Percentiles rank a stretch among this genome's conserved stretches.
phyloP scores from a whole-genome alignment of 2,329 filamentous ascomycete genomes.

The Epichloe coenophiala region DNA sequence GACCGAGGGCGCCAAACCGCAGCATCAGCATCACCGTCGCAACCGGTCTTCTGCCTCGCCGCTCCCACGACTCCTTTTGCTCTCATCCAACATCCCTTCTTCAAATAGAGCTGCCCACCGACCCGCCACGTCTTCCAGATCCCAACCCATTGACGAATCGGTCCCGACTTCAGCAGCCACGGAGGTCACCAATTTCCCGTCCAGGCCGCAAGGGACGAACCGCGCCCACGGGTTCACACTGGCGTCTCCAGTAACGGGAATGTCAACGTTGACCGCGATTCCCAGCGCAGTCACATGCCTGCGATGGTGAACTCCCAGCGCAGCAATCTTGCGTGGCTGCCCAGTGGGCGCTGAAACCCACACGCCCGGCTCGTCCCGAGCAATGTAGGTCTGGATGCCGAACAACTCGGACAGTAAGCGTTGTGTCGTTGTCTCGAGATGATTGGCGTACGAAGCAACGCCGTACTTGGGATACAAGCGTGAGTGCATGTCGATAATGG shows the following conservation, averaged over 20 bases:
- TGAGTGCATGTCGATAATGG: conserved; percentile 66
- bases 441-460: conserved; percentile 61
- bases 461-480: conserved; percentile 42
- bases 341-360: conserved; percentile 41
- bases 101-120: conserved; percentile 24
- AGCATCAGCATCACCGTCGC: not conserved
- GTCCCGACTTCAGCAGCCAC: conserved; percentile 39
- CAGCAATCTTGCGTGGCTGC: conserved; percentile 61
- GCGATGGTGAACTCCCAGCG: conserved; percentile 81
- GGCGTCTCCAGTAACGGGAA: conserved; percentile 33
- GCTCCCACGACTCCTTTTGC: conserved; percentile 11
- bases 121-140: conserved; percentile 16
- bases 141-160: conserved; percentile 10
- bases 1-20: not conserved
- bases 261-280: conserved; percentile 63
- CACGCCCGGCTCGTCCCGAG: conserved; percentile 72
- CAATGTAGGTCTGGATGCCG: conserved; percentile 41
- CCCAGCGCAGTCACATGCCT: conserved; percentile 76
- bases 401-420: conserved; percentile 43
- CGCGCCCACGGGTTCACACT: conserved; percentile 42
- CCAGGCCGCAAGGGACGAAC: conserved; percentile 82
- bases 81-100: conserved; percentile 17
- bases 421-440: conserved; percentile 67
- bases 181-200: conserved; percentile 67
- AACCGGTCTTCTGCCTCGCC: not conserved